A percentile compares a stretch with the other conserved stretches of the same genome.
Evolutionary conservation across 148 eudicot species (phyloP).

Genomic region (Dysphania ambrosioides): DNA sequence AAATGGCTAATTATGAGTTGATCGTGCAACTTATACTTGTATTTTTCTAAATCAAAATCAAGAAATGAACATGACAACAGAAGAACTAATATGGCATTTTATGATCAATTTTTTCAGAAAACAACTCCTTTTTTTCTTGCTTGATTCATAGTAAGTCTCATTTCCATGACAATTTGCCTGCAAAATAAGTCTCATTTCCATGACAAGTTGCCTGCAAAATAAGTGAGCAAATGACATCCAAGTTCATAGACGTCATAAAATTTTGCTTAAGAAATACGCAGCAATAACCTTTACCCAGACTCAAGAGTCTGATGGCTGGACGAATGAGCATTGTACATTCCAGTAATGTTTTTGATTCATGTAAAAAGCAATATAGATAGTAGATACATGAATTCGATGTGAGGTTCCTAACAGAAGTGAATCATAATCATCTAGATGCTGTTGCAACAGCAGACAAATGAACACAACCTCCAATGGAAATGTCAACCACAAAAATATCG

Average conservation of each 20-base stretch:
- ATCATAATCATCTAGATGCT: conserved; percentile 29
- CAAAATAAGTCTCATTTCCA: too few relatives aligned
- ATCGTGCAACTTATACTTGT: too few relatives aligned
- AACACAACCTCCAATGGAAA: conserved; percentile 17
- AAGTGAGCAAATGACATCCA: too few relatives aligned
- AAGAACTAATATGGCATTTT: background rate
- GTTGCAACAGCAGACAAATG: conserved; percentile 25
- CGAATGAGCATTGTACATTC: too few relatives aligned
- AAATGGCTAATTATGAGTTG: too few relatives aligned
- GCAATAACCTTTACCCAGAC: background rate
- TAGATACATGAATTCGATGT: conserved; percentile 18
- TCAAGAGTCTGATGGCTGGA: background rate
- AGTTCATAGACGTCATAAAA: too few relatives aligned
- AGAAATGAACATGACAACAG: too few relatives aligned
- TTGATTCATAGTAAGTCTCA: background rate
- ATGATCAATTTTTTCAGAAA: background rate
- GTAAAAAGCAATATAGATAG: conserved; percentile 11
- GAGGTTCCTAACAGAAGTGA: conserved; percentile 24
- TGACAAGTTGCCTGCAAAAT: too few relatives aligned
- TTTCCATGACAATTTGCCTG: background rate
- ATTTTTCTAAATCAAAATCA: too few relatives aligned
- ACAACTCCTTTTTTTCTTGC: background rate
- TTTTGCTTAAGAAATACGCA: background rate
- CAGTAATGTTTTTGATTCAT: conserved; percentile 1
- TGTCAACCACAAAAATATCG: conserved; percentile 14